A percentile compares a stretch with the other conserved stretches of the same genome.
These are phyloP conservation scores for Panicum virgatum DNA, from an alignment of 202 grass and related monocot species.

Conservation along the genomic window DNA sequence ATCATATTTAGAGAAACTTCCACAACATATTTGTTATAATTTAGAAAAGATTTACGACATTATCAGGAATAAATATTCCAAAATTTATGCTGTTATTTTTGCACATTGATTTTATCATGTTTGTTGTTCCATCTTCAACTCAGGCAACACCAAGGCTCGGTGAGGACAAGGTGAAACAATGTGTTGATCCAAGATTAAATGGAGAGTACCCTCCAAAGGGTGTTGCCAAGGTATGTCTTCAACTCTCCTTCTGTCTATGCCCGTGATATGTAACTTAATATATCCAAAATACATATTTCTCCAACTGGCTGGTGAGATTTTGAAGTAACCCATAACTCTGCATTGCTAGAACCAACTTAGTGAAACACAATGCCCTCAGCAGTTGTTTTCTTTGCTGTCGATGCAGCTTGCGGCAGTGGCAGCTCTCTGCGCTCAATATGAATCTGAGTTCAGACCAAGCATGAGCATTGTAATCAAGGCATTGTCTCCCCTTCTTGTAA, in stretches of 20 bases:
- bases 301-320: background rate
- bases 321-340: background rate
- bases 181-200: constrained; percentile 69
- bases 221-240: constrained; percentile 50
- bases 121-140: background rate
- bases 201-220: constrained; percentile 62
- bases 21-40: background rate
- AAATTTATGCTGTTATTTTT: background rate
- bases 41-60: background rate
- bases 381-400: constrained; percentile 17
- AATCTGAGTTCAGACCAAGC: constrained; percentile 65
- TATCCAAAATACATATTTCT: constrained; percentile 9
- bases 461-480: constrained; percentile 71
- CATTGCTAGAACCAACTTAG: background rate
- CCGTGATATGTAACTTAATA: background rate
- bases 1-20: background rate
- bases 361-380: constrained; percentile 1
- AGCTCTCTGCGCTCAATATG: constrained; percentile 62
- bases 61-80: background rate
- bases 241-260: background rate
- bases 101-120: background rate
- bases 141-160: constrained; percentile 63
- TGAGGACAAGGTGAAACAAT: constrained; percentile 61
- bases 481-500: constrained; percentile 57
- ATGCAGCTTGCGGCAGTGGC: constrained; percentile 66